A percentile compares a stretch with the other conserved stretches of the same genome.
Conservation (phyloP, 352 stramenopile species). For the Thalassiosira oceanica region DNA sequence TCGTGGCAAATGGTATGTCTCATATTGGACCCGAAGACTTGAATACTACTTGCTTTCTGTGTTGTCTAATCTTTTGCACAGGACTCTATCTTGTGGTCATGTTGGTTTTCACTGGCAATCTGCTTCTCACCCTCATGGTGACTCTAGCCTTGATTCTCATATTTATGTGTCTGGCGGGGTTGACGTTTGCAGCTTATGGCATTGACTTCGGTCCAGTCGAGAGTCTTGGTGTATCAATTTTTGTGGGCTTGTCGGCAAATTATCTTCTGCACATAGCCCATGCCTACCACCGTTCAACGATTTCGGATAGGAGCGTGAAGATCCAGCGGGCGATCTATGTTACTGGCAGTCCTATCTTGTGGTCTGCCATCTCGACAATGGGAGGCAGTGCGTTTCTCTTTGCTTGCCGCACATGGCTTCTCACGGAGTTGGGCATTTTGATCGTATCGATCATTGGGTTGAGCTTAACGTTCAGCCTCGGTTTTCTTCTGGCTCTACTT, state of each 20-base stretch:
- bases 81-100: conserved; percentile 18
- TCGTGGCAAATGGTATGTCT: conserved; percentile 32
- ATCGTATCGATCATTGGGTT: conserved; percentile 20
- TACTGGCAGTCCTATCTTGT: conserved; percentile 11
- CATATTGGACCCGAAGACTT: too few relatives aligned
- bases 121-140: conserved; percentile 21
- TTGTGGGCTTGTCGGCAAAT: conserved; percentile 26
- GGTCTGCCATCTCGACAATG: conserved; percentile 26
- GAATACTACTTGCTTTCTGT: too few relatives aligned
- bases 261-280: conserved; percentile 30
- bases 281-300: conserved; percentile 19
- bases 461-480: conserved; percentile 16
- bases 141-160: conserved; percentile 16
- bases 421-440: conserved; percentile 28
- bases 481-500: conserved; percentile 21
- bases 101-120: conserved; percentile 21
- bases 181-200: conserved; percentile 13
- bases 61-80: too few relatives aligned
- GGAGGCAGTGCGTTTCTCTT: conserved; percentile 25
- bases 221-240: conserved; percentile 28
- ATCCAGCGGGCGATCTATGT: conserved; percentile 15
- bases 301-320: conserved; percentile 19
- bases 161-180: conserved; percentile 16
- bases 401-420: conserved; percentile 30
- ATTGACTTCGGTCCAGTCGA: conserved; percentile 34